phyloP scores from a whole-genome alignment of 331 rosid species.

The Cydonia oblonga region DNA sequence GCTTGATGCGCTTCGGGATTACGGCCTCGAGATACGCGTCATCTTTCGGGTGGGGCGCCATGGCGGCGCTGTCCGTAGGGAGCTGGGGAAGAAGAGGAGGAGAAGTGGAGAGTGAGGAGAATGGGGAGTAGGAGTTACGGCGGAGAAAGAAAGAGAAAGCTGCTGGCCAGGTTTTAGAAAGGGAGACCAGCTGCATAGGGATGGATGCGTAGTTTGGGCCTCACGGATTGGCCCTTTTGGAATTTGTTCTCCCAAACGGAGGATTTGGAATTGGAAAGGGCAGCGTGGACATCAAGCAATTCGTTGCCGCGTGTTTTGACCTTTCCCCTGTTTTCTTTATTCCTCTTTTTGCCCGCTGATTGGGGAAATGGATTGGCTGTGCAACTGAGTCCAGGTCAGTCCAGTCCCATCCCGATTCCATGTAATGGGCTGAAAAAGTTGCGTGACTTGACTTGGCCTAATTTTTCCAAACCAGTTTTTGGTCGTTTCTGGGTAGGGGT shows the following conservation, averaged over 20 bases:
- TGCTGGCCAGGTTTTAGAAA: not conserved
- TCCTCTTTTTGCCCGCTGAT: no score
- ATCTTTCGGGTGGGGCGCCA: conserved; percentile 50
- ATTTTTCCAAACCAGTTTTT: no score
- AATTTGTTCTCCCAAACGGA: not conserved
- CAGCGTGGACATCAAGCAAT: not conserved
- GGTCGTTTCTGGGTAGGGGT: no score
- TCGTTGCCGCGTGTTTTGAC: not conserved
- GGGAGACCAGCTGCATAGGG: no score
- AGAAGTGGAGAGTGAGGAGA: conserved; percentile 12
- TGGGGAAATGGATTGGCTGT: not conserved
- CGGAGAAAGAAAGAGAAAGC: conserved; percentile 4
- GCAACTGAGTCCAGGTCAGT: not conserved
- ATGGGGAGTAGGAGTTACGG: conserved; percentile 25
- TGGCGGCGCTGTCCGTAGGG: conserved; percentile 12
- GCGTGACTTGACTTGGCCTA: not conserved
- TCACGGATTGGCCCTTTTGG: not conserved
- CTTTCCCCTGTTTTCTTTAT: no score
- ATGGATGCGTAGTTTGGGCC: not conserved
- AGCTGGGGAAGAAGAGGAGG: conserved; percentile 4
- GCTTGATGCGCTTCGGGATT: conserved; percentile 49
- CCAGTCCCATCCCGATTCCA: no score
- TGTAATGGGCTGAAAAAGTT: not conserved
- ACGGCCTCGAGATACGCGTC: conserved; percentile 42
- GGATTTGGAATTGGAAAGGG: not conserved